These are phyloP conservation scores for Trypanosoma vivax DNA, from an alignment of 208 protist genomes.

Conservation along the genomic window DNA sequence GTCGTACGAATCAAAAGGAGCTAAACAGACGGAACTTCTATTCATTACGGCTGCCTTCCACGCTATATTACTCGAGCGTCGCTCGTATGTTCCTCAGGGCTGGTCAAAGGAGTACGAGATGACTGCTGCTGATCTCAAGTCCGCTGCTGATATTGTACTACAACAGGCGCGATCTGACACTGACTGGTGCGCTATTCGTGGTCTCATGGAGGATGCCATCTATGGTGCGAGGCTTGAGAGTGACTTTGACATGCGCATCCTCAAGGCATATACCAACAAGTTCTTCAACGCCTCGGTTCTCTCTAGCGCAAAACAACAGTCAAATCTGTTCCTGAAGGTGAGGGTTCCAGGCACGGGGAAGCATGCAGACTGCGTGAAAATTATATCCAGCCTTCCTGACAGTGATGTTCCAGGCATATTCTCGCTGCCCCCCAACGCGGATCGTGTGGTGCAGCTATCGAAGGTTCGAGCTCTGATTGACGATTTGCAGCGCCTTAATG, in stretches of 20 bases:
- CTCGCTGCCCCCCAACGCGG: conserved; percentile 91
- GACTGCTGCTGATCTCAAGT: conserved; percentile 90
- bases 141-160: conserved; percentile 87
- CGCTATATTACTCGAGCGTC: conserved; percentile 94
- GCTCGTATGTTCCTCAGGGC: conserved; percentile 96
- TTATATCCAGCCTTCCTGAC: conserved; percentile 85
- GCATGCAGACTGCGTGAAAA: conserved; percentile 60
- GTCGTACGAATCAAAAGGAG: conserved; percentile 50
- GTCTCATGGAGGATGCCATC: conserved; percentile 92
- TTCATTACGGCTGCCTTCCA: conserved; percentile 95
- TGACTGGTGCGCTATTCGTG: conserved; percentile 91
- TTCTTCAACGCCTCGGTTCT: conserved; percentile 83
- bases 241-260: conserved; percentile 88
- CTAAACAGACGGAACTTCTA: conserved; percentile 83
- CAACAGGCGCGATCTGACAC: conserved; percentile 44
- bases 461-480: conserved; percentile 54
- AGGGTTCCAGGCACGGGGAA: conserved; percentile 55
- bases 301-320: conserved; percentile 43
- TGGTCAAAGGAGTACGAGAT: conserved; percentile 98
- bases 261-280: conserved; percentile 87
- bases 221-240: conserved; percentile 97
- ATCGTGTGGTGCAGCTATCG: conserved; percentile 87
- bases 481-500: conserved; percentile 82
- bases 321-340: conserved; percentile 50
- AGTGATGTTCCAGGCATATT: conserved; percentile 91